A percentile compares a stretch with the other conserved stretches of the same genome.
These are phyloP conservation scores for Trichoderma polysporum DNA, from an alignment of 2,329 filamentous ascomycete genomes.

Conservation along the genomic window DNA sequence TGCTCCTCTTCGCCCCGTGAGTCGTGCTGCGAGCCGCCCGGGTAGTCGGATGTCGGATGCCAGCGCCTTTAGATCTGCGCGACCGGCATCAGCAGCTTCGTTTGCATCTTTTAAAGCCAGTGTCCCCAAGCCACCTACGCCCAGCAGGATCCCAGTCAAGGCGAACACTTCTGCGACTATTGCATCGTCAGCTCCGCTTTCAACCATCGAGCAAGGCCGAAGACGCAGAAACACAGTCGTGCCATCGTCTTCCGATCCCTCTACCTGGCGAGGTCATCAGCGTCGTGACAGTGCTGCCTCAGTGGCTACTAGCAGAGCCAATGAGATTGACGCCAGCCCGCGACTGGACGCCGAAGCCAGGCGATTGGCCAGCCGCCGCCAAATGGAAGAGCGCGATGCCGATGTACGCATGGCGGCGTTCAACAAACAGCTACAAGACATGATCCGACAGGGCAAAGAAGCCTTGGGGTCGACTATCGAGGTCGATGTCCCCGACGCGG, in stretches of 20 bases:
- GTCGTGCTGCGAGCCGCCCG: slow-evolving; percentile 28
- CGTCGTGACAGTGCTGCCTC: slow-evolving; percentile 46
- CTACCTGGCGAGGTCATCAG: slow-evolving; percentile 35
- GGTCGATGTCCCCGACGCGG: slow-evolving; percentile 52
- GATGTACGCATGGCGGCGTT: slow-evolving; percentile 78
- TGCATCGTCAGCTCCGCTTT: slow-evolving; percentile 28
- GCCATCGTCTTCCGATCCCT: slow-evolving; percentile 9
- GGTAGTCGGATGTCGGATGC: slow-evolving; percentile 48
- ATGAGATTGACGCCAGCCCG: slow-evolving; percentile 41
- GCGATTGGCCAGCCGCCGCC: slow-evolving; percentile 67
- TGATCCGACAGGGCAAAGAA: slow-evolving; percentile 87
- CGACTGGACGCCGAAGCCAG: slow-evolving; percentile 66
- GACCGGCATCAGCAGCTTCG: slow-evolving; percentile 34
- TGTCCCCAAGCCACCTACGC: slow-evolving; percentile 34
- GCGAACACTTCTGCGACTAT: slow-evolving; percentile 1
- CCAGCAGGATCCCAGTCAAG: slow-evolving; percentile 46
- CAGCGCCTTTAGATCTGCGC: slow-evolving; percentile 22
- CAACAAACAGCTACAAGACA: slow-evolving; percentile 74
- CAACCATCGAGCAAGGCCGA: slow-evolving; percentile 24
- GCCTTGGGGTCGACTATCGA: slow-evolving; percentile 76
- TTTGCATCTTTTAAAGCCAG: slow-evolving; percentile 27
- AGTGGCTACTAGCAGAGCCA: slow-evolving; percentile 36
- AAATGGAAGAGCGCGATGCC: slow-evolving; percentile 71
- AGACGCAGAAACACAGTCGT: slow-evolving; percentile 20
- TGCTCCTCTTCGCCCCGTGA: slow-evolving; percentile 22